Base-by-base conservation (phyloP, 2,329 filamentous ascomycete species). In the Cladophialophora immunda region DNA sequence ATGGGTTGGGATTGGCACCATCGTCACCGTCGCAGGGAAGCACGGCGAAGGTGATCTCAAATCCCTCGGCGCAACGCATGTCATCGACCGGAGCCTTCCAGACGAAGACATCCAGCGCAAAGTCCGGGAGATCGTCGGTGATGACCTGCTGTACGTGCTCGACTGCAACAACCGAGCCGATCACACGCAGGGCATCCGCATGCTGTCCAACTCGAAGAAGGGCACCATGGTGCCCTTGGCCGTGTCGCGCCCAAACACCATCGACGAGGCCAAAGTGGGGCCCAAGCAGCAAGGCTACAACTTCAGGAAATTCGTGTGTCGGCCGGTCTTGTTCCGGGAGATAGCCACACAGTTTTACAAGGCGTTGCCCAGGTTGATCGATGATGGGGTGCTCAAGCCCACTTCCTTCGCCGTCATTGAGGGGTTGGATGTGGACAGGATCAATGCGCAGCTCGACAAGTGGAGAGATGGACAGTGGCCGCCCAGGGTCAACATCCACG, bases 131-230 rank as follows among this genome's bases (percentile, higher is more conserved):
- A 47, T 47, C 17, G 25, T 47, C 22, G 57, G 57, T 17, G 57
- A 59, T 19, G 57, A 59, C 27, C 32, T 59, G 13, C 27, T 59
- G 22, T 59, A 59, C 57, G 57, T 59, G 22, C 27, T 45, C 22
- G 57, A 59, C 57, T 30, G 22, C 41, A 47, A n/a, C 25, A 59
- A 59, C 38, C 6, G 36, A 17, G 19, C 3, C 19, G 57, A 59
- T 19, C 57, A 59, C 17, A 50, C 57, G 19, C 27, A 15, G 5
- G 32, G 38, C 36, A 38, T 59, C 25, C 57, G 57, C 27, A 25
- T 59, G 36, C 22, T 59, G 13, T 59, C 57, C 17, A 25, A 59
- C 34, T 11, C 36, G 22, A 59, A 59, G 36, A 47, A 59, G 17
- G 57, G 57, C 27, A 59, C 57, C 15, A 45, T 59, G 6, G 57